Conservation (phyloP, 805 yeast species). For the Clavispora fructus region DNA sequence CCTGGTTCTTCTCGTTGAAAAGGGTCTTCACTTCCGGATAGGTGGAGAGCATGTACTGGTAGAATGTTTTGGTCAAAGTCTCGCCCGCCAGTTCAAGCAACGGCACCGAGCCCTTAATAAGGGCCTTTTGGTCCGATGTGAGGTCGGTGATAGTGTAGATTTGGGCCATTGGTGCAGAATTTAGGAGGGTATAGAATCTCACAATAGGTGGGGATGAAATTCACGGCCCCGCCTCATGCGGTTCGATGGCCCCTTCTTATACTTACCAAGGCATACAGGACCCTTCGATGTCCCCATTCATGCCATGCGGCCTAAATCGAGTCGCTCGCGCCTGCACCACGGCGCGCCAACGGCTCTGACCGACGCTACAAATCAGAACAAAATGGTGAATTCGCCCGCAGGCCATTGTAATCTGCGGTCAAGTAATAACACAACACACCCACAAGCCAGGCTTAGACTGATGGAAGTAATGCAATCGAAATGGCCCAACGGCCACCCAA, state of each 20-base stretch:
- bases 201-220: too few relatives aligned
- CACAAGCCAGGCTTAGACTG: too few relatives aligned
- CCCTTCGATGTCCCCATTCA: neutral
- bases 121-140: conserved; percentile 23
- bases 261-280: neutral
- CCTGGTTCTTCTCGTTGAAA: conserved; percentile 59
- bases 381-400: too few relatives aligned
- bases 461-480: too few relatives aligned
- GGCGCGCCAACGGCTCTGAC: too few relatives aligned
- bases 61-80: conserved; percentile 49
- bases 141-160: conserved; percentile 24
- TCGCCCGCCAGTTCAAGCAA: conserved; percentile 52
- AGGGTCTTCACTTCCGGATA: conserved; percentile 53
- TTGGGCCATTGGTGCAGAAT: conserved; percentile 1
- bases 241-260: too few relatives aligned
- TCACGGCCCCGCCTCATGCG: too few relatives aligned
- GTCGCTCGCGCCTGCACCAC: neutral
- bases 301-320: neutral
- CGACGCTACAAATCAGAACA: too few relatives aligned
- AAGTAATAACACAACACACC: too few relatives aligned
- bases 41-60: conserved; percentile 47
- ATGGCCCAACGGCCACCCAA: too few relatives aligned
- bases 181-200: too few relatives aligned
- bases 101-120: conserved; percentile 49
- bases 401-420: too few relatives aligned